Evolutionary conservation across 257 asterid genomes (phyloP).

Genomic region (Pogostemon cablin): DNA sequence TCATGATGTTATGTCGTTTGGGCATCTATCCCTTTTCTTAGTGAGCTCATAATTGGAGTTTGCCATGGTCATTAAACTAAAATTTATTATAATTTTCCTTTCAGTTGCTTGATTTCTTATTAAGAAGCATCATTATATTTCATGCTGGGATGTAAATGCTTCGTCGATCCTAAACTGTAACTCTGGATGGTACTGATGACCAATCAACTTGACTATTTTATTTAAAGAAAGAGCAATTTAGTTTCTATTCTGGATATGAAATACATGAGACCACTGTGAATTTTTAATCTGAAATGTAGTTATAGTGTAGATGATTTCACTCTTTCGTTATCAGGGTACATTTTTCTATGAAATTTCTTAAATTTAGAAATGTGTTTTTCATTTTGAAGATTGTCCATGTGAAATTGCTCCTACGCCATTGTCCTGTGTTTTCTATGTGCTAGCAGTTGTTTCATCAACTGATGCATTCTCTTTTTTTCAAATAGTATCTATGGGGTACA

Average conservation of each 20-base stretch:
- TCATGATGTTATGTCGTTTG: background rate
- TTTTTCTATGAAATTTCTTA: background rate
- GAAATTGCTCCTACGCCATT: slow-evolving; percentile 16
- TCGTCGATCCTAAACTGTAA: background rate
- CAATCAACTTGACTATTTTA: slow-evolving; percentile 1
- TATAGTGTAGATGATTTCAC: background rate
- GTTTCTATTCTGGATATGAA: background rate
- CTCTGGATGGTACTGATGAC: background rate
- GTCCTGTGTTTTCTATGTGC: background rate
- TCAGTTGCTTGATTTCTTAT: background rate
- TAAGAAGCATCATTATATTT: background rate
- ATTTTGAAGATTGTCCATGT: slow-evolving; percentile 14
- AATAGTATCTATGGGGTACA: slow-evolving; percentile 90
- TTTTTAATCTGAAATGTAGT: background rate
- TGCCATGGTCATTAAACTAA: background rate
- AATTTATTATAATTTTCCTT: background rate
- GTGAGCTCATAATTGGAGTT: background rate
- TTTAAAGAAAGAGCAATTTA: background rate
- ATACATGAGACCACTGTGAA: background rate
- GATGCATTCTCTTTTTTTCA: slow-evolving; percentile 23
- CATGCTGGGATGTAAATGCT: background rate
- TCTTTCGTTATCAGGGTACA: background rate
- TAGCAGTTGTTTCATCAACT: background rate
- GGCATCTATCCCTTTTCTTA: background rate
- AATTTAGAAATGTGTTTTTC: background rate